These are phyloP conservation scores for Rhodotorula babjevae DNA, from an alignment of 768 basidiomycete genomes.

Conservation along the genomic window DNA sequence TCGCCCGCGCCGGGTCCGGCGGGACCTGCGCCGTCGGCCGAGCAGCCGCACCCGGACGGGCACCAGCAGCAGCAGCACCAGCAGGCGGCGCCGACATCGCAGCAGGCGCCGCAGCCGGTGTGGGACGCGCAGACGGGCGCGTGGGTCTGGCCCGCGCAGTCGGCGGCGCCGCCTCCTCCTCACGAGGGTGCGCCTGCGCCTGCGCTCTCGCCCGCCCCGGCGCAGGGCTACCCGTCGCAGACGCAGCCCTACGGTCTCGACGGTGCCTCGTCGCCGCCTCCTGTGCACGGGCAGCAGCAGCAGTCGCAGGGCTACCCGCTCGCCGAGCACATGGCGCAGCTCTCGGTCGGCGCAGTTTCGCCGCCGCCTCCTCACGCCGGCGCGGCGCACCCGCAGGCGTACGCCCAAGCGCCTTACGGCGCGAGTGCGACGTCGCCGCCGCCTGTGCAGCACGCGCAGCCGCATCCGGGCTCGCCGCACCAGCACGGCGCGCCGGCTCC, in stretches of 20 bases:
- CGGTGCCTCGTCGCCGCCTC: background rate
- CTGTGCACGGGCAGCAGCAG: background rate
- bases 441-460: background rate
- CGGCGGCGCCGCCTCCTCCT: background rate
- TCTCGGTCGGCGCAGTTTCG: background rate
- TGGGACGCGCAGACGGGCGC: background rate
- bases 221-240: slow-evolving; percentile 7
- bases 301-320: background rate
- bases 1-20: too few relatives aligned
- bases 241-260: background rate
- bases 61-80: background rate
- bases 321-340: background rate
- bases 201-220: background rate
- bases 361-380: too few relatives aligned
- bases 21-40: background rate
- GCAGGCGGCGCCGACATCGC: too few relatives aligned
- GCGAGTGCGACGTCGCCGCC: too few relatives aligned
- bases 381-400: too few relatives aligned
- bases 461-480: background rate
- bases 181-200: background rate
- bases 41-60: background rate
- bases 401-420: too few relatives aligned
- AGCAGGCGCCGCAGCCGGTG: background rate
- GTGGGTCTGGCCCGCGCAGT: background rate
- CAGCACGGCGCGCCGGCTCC: too few relatives aligned